Conservation (phyloP, 129 eudicot genomes). For the Glebionis coronaria region DNA sequence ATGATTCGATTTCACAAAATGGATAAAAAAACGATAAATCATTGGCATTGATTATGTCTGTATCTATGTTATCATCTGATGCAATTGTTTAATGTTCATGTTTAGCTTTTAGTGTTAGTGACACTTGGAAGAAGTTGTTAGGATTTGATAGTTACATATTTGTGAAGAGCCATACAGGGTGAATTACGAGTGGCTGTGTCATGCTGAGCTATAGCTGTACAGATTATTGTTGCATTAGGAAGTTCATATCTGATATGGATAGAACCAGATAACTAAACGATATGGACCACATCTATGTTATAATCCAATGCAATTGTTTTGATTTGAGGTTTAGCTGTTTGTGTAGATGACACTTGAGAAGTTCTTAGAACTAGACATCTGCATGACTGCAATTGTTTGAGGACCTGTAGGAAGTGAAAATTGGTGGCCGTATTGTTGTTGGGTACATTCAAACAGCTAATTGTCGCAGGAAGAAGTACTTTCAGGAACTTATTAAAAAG, state of each 20-base stretch:
- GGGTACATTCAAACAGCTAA: neutral
- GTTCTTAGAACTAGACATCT: neutral
- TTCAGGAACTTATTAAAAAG: too few relatives aligned
- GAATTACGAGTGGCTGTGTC: neutral
- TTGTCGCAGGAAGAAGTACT: too few relatives aligned
- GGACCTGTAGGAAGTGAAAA: neutral
- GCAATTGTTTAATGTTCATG: neutral
- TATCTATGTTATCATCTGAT: neutral
- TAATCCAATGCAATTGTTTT: neutral
- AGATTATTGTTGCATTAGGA: neutral
- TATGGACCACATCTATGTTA: neutral
- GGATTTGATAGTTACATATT: constrained; percentile 1
- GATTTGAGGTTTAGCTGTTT: neutral
- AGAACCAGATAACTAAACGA: neutral
- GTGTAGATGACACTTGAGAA: neutral
- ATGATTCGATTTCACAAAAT: neutral
- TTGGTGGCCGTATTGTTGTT: neutral
- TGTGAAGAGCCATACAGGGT: neutral
- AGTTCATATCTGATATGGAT: neutral
- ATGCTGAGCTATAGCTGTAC: neutral
- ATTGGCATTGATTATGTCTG: neutral
- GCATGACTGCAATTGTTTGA: neutral
- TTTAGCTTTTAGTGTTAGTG: constrained; percentile 3
- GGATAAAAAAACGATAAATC: neutral
- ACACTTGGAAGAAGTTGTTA: neutral